phyloP scores from a whole-genome alignment of 352 stramenopile genomes.

The Plasmopara viticola region DNA sequence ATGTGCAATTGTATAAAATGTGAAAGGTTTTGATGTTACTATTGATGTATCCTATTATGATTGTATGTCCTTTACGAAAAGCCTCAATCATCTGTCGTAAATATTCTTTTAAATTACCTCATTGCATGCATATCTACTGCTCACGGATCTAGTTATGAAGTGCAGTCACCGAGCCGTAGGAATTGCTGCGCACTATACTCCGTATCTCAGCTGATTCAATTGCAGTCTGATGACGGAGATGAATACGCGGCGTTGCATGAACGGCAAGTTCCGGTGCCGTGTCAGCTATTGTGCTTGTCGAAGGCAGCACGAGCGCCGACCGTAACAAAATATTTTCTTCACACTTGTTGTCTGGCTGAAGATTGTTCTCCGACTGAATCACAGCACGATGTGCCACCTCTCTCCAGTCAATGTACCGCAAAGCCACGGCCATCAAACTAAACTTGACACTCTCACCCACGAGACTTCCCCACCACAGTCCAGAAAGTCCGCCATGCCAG shows the following conservation, averaged over 20 bases:
- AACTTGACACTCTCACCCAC: conserved; percentile 71
- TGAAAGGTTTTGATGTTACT: too few relatives aligned
- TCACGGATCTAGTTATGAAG: not conserved
- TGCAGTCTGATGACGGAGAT: conserved; percentile 8
- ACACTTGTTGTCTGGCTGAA: conserved; percentile 36
- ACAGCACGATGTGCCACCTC: conserved; percentile 61
- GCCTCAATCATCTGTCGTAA: too few relatives aligned
- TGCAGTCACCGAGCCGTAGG: conserved; percentile 4
- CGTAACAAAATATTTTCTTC: conserved; percentile 47
- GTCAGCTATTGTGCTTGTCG: conserved; percentile 56
- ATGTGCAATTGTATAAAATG: too few relatives aligned
- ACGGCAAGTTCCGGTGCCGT: conserved; percentile 50
- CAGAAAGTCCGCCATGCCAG: conserved; percentile 40
- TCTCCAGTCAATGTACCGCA: conserved; percentile 62
- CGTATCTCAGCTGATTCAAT: conserved; percentile 5
- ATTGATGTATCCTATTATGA: too few relatives aligned
- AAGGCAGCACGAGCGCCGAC: conserved; percentile 41
- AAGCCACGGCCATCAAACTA: conserved; percentile 42
- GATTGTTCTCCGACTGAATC: conserved; percentile 51
- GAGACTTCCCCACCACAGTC: conserved; percentile 74
- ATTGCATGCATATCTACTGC: too few relatives aligned
- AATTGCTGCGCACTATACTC: conserved; percentile 8
- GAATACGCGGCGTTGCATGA: conserved; percentile 40
- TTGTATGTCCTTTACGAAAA: too few relatives aligned
- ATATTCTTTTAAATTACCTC: too few relatives aligned